Evolutionary conservation across 345 rosid species (phyloP).

Genomic region (Eucalyptus regnans): DNA sequence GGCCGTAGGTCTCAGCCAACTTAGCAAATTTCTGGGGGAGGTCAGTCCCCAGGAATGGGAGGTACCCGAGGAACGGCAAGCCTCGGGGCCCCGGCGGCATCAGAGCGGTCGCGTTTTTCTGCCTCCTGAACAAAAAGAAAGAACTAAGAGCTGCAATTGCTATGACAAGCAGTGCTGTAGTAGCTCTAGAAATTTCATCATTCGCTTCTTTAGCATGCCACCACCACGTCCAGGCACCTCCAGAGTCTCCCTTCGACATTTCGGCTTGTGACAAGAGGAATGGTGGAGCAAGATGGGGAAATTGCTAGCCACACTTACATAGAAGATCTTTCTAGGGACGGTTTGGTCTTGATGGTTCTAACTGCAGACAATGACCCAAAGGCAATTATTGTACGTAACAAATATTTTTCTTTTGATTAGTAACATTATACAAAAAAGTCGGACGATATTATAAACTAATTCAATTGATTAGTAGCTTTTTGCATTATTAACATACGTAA

Average conservation of each 20-base stretch:
- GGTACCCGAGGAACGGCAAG: conserved; percentile 25
- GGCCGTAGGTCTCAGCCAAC: conserved; percentile 8
- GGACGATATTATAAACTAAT: no score
- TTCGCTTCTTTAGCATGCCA: not conserved
- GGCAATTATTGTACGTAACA: not conserved
- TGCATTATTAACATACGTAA: no score
- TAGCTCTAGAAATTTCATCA: not conserved
- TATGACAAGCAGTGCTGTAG: not conserved
- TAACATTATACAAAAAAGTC: not conserved
- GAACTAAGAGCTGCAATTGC: not conserved
- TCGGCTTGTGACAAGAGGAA: not conserved
- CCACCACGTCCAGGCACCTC: not conserved
- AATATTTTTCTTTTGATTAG: not conserved
- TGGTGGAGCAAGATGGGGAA: not conserved
- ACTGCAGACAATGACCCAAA: not conserved
- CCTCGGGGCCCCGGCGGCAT: conserved; percentile 21
- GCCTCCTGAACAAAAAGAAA: not conserved
- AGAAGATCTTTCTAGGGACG: not conserved
- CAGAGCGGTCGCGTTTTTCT: not conserved
- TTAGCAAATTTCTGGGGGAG: conserved; percentile 10
- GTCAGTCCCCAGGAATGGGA: conserved; percentile 20
- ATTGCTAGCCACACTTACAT: not conserved
- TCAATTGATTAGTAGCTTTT: no score
- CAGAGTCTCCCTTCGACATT: not conserved
- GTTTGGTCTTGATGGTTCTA: not conserved